phyloP scores from a whole-genome alignment of 441 rosid genomes.

The Populus hybrid region DNA sequence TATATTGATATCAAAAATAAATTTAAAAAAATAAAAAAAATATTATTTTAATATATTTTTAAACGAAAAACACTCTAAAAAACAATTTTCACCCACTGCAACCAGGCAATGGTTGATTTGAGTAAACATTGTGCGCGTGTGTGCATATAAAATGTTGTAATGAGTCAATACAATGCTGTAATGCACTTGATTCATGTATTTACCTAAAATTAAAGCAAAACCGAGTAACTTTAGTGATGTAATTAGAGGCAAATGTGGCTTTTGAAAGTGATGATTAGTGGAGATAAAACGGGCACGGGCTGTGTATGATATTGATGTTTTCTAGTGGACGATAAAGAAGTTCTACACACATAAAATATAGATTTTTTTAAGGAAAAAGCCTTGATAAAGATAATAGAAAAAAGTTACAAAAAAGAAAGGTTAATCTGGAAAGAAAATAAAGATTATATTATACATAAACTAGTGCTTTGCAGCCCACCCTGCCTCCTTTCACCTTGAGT shows the following conservation, averaged over 20 bases:
- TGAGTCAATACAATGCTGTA: not conserved
- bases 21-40: no score
- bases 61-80: no score
- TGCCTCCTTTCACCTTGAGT: not conserved
- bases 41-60: no score
- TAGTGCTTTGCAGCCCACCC: constrained; percentile 7
- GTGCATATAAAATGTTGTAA: not conserved
- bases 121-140: no score
- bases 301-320: constrained; percentile 6
- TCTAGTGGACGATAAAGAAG: not conserved
- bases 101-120: no score
- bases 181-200: not conserved
- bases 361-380: not conserved
- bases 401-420: not conserved
- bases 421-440: not conserved
- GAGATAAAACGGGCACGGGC: not conserved
- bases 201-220: not conserved
- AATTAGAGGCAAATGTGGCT: constrained; percentile 6
- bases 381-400: not conserved
- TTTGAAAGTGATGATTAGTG: constrained; percentile 6
- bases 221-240: not conserved
- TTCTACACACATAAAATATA: not conserved
- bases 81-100: accelerated
- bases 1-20: no score
- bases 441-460: not conserved